These are phyloP conservation scores for Pholiota conissans DNA, from an alignment of 768 basidiomycete species.

Conservation along the genomic window DNA sequence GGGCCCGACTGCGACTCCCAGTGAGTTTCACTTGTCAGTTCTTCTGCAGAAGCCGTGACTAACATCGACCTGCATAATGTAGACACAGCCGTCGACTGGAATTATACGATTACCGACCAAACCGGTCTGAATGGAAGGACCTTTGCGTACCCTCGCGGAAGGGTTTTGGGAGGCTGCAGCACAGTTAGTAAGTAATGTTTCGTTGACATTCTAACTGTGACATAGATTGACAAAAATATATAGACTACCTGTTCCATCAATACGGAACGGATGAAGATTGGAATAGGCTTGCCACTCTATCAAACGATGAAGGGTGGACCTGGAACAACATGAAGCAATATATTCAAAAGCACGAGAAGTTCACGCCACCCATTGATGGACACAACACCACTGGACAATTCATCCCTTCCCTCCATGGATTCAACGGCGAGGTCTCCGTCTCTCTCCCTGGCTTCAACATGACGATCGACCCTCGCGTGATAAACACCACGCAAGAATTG, in stretches of 20 bases:
- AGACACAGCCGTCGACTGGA: constrained; percentile 26
- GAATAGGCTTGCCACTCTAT: constrained; percentile 48
- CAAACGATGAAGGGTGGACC: constrained; percentile 50
- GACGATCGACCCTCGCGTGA: constrained; percentile 25
- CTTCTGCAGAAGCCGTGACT: neutral
- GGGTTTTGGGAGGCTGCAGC: constrained; percentile 28
- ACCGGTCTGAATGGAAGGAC: constrained; percentile 20
- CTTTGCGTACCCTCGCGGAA: constrained; percentile 24
- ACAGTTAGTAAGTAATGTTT: constrained; percentile 25
- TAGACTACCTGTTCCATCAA: constrained; percentile 28
- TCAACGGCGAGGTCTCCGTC: constrained; percentile 24
- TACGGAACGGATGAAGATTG: constrained; percentile 45
- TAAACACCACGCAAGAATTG: constrained; percentile 27
- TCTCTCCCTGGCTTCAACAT: constrained; percentile 24
- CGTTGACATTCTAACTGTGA: constrained; percentile 9
- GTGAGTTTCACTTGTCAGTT: neutral
- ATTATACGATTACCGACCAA: constrained; percentile 25
- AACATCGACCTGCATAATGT: neutral
- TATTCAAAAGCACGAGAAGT: constrained; percentile 23
- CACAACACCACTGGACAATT: constrained; percentile 26
- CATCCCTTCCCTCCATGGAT: constrained; percentile 29
- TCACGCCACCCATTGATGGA: neutral
- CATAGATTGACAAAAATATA: neutral
- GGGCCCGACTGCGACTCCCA: constrained; percentile 9
- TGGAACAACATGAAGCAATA: constrained; percentile 32